Base-by-base conservation (phyloP, 2,329 filamentous ascomycete species). In the Ascochyta clinopodiicola region DNA sequence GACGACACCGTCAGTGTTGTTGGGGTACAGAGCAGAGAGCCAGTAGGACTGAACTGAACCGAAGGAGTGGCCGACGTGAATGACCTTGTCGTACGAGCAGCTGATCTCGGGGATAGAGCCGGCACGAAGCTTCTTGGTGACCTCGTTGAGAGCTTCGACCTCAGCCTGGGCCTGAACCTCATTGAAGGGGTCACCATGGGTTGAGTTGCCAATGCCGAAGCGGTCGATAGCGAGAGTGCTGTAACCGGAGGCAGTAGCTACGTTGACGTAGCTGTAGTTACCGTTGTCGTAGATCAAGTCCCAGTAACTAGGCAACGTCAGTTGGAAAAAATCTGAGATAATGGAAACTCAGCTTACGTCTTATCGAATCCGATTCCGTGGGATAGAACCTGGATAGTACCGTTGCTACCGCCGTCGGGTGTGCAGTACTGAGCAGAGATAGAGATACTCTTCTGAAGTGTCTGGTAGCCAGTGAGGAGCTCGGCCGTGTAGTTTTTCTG, bases 1-100 rank as follows among this genome's bases (percentile, higher is more conserved):
- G 46, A 86, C 73, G 36, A 88, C 77, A 35, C 81, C 84, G 57
- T 88, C 81, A 34, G 82, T 84, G 52, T 84, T 74, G 49, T 78
- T 66, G 1, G 85, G 84, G 63, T 85, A 76, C 53, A 76, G 68
- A 42, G 79, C 78, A 7, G 82, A 81, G 19, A 89, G 77, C 43
- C 75, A 79, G 71, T 85, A 87, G 2, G 81, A 82, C 62, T 85
- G 82, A 6, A 81, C 73, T 0, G 85, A 86, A 29, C 87, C 87
- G 62, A 86, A 89, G 0, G 83, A 86, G 75, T 89, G 86, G 12
- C 86, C 87, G 15, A 87, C 78, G 67, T 89, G 86, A 8, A 86
- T 76, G 22, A 85, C 74, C 64, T 82, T 78, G 8, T 73, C 47
- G 61, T 77, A 79, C 3, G 58, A 37, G 42, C 70, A 61, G 25